Base-by-base conservation (phyloP, 139 green algal genomes). In the Coelastrella sp. region DNA sequence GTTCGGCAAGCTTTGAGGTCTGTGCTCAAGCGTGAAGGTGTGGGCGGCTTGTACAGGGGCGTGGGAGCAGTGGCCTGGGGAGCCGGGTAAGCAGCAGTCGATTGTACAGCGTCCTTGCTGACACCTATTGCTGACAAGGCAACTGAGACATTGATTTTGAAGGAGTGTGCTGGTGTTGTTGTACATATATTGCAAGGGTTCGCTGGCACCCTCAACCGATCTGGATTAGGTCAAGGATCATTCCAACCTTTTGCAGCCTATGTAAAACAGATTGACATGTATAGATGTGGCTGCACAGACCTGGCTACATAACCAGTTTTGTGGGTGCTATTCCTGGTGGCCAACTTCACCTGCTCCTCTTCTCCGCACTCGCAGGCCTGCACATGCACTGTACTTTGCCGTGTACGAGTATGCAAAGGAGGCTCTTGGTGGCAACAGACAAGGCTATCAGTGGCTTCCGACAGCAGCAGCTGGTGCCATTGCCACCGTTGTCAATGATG, bases 361-460 rank as follows among this genome's bases (percentile, higher is more conserved):
- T 19, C 14, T 82, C 78, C 22, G 8, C 22, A 61, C 59, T 76
- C 61, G 72, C 94, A 98, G 97, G 59, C 98, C 98, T 20, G 96
- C 96, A 15, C 98, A 99, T 90, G 98, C 97, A 0, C 82, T 99
- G 49, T 98, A 99, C 93, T 99, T 99, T 93, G 96, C 96, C 0
- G 93, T 95, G 7, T 99, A 99, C 87, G 98, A 99, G 91, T 70
- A 85, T 17, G 94, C 94, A 22, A 99, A 99, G 94, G 60, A 97
- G 86, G 22, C 85, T 6, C 88, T 97, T 56, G 96, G 96, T 10
- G 96, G 92, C 35, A 95, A 96, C 81, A 25, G 65, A 12, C 75
- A 89, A 60, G 95, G 91, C 59, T 95, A 97, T 91, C 92, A 94
- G 72, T 92, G 93, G 25, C 22, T 95, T n/a, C 94, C 93, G 4